phyloP scores from a whole-genome alignment of 139 green algal species.

The Closterium sp. region DNA sequence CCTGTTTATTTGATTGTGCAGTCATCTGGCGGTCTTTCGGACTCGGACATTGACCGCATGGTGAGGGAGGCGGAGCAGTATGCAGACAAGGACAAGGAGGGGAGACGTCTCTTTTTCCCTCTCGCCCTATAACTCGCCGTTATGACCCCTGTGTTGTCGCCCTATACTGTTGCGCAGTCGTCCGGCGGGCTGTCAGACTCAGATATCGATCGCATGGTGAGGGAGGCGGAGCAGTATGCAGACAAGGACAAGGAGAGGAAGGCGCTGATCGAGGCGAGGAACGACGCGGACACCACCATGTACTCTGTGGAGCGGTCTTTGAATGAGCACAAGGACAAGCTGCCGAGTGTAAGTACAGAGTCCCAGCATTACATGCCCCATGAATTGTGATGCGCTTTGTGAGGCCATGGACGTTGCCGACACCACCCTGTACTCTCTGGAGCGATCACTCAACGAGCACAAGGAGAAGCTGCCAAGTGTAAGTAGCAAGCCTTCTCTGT shows the following conservation, averaged over 20 bases:
- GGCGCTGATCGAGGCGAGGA: conserved; percentile 80
- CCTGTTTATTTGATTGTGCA: too few relatives aligned
- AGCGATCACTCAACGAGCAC: conserved; percentile 91
- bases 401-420: too few relatives aligned
- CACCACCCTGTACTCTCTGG: conserved; percentile 52
- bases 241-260: conserved; percentile 88
- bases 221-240: conserved; percentile 81
- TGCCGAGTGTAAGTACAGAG: conserved; percentile 16
- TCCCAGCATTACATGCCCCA: too few relatives aligned
- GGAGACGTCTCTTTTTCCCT: too few relatives aligned
- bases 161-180: too few relatives aligned
- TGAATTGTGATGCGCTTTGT: too few relatives aligned
- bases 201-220: conserved; percentile 94
- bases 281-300: conserved; percentile 39
- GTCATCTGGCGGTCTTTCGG: conserved; percentile 77
- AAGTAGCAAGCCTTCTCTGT: background rate
- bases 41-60: conserved; percentile 95
- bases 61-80: conserved; percentile 84
- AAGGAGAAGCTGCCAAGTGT: conserved; percentile 71
- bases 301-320: conserved; percentile 79
- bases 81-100: conserved; percentile 80
- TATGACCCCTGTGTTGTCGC: too few relatives aligned
- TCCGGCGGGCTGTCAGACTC: conserved; percentile 82
- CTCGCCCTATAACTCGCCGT: too few relatives aligned
- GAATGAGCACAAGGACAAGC: conserved; percentile 88